phyloP scores from a whole-genome alignment of 1,284 basidiomycete genomes.

The Cerrena zonata region DNA sequence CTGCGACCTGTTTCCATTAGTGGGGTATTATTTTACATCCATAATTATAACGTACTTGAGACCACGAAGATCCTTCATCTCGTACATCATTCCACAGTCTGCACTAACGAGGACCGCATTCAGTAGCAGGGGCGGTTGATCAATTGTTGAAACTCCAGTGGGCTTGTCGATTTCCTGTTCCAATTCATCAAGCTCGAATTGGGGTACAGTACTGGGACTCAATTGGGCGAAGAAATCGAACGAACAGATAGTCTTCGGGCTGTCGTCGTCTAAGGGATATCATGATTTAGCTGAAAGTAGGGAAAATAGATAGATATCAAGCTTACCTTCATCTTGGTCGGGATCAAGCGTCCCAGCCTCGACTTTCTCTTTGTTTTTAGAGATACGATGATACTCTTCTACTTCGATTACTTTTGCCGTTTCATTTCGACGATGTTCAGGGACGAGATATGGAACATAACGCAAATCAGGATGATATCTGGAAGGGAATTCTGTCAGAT shows the following conservation, averaged over 20 bases:
- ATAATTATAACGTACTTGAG: slow-evolving; percentile 48
- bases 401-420: slow-evolving; percentile 61
- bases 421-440: slow-evolving; percentile 47
- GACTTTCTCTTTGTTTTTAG: slow-evolving; percentile 55
- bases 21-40: slow-evolving; percentile 1
- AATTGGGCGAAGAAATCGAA: slow-evolving; percentile 64
- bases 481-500: slow-evolving; percentile 11
- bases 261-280: slow-evolving; percentile 35
- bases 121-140: slow-evolving; percentile 50
- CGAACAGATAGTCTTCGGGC: slow-evolving; percentile 49
- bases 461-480: slow-evolving; percentile 64
- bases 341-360: slow-evolving; percentile 55
- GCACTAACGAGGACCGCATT: slow-evolving; percentile 67
- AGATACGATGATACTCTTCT: slow-evolving; percentile 58
- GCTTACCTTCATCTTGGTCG: slow-evolving; percentile 16
- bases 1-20: slow-evolving; percentile 36
- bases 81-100: slow-evolving; percentile 71
- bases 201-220: slow-evolving; percentile 44
- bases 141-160: slow-evolving; percentile 58
- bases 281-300: not conserved
- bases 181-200: slow-evolving; percentile 54
- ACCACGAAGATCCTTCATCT: slow-evolving; percentile 61
- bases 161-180: slow-evolving; percentile 69
- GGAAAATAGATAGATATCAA: not conserved
- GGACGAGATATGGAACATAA: slow-evolving; percentile 59